Percentiles rank a stretch among this genome's conserved stretches.
Conservation (phyloP, 2,329 filamentous ascomycete genomes). For the Colletotrichum agaves region DNA sequence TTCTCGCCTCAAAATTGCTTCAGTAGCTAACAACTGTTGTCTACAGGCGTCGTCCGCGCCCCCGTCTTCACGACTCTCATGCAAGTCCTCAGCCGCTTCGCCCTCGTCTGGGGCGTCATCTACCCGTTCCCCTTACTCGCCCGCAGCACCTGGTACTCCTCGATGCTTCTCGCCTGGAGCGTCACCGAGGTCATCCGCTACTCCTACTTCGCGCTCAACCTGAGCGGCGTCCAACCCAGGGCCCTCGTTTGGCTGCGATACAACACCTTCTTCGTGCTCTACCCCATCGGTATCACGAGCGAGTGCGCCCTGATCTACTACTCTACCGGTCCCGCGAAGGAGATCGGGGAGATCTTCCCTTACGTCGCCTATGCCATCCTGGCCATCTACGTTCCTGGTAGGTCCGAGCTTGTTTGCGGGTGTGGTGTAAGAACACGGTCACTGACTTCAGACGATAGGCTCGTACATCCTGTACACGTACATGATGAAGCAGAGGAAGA, state of each 20-base stretch:
- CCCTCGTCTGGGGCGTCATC: constrained; percentile 89
- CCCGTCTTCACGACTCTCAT: constrained; percentile 86
- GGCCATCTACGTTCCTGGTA: constrained; percentile 83
- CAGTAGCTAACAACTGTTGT: background rate
- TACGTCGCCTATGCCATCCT: constrained; percentile 73
- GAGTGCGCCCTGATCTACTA: constrained; percentile 85
- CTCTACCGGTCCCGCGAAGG: constrained; percentile 69
- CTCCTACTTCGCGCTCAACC: constrained; percentile 84
- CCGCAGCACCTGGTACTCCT: constrained; percentile 71
- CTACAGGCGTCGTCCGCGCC: constrained; percentile 81
- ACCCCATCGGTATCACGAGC: constrained; percentile 89
- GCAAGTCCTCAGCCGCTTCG: constrained; percentile 88
- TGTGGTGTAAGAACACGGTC: background rate
- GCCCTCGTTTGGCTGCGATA: constrained; percentile 85
- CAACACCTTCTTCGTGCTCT: constrained; percentile 92
- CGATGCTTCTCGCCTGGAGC: constrained; percentile 89
- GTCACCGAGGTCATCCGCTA: constrained; percentile 94
- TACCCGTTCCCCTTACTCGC: constrained; percentile 77
- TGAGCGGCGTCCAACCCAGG: constrained; percentile 70
- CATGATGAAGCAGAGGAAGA: constrained; percentile 91
- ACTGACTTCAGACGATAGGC: constrained; percentile 54
- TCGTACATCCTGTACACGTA: constrained; percentile 89
- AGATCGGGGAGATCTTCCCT: constrained; percentile 60
- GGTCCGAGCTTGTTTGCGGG: constrained; percentile 45
- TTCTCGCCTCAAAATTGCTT: background rate